phyloP scores from a whole-genome alignment of 1,139 yeast species.

The Magnusiomyces fungicola region DNA sequence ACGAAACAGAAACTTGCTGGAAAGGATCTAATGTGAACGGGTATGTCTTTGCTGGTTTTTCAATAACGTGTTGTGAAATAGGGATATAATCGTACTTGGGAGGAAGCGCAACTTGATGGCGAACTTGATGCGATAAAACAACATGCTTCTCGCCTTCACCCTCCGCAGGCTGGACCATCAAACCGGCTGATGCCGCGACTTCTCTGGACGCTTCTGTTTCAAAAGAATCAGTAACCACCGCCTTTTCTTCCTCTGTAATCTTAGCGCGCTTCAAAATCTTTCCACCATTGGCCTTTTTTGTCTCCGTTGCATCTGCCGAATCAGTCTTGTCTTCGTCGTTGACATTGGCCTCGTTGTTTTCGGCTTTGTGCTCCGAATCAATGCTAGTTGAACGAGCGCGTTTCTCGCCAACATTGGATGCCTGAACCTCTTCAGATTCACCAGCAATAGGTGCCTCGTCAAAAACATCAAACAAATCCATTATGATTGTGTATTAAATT shows the following conservation, averaged over 20 bases:
- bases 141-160: conserved; percentile 45
- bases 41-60: conserved; percentile 64
- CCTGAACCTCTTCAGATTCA: conserved; percentile 10
- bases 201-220: conserved; percentile 90
- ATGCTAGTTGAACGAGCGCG: neutral
- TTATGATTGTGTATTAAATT: too few species aligned
- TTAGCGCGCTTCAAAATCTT: conserved; percentile 9
- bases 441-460: conserved; percentile 14
- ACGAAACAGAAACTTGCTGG: conserved; percentile 91
- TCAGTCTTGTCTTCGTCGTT: neutral
- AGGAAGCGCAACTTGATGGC: conserved; percentile 97
- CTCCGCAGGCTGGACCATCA: conserved; percentile 39
- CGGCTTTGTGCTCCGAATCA: neutral
- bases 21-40: conserved; percentile 93
- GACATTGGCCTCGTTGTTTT: neutral
- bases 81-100: conserved; percentile 84
- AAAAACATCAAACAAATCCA: conserved; percentile 17
- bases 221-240: conserved; percentile 81
- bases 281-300: conserved; percentile 7
- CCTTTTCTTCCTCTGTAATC: conserved; percentile 26
- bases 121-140: conserved; percentile 81
- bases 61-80: conserved; percentile 69
- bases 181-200: conserved; percentile 71
- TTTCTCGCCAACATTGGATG: neutral
- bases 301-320: conserved; percentile 3